Percentiles rank a stretch among this genome's conserved stretches.
Evolutionary conservation across 2,329 filamentous ascomycete genomes (phyloP).

Genomic region (Dendrostoma leiphaemia): DNA sequence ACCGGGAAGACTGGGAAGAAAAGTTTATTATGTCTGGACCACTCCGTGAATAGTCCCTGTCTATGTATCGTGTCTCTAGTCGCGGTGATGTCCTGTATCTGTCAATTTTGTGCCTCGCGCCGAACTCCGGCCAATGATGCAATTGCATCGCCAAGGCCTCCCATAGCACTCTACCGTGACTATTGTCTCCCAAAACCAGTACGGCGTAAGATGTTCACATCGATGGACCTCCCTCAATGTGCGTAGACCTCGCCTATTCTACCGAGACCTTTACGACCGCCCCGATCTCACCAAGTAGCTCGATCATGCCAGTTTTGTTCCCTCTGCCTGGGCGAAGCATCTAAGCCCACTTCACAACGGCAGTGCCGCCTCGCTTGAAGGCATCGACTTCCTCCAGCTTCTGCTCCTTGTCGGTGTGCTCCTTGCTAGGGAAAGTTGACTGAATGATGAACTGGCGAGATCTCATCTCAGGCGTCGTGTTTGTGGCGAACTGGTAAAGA

Average conservation of each 20-base stretch:
- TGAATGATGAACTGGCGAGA: slow-evolving; percentile 69
- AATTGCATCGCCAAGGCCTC: background rate
- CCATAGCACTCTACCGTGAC: too few relatives aligned
- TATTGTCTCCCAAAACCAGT: too few relatives aligned
- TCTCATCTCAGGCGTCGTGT: slow-evolving; percentile 57
- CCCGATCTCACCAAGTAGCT: background rate
- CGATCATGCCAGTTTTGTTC: background rate
- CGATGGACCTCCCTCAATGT: too few relatives aligned
- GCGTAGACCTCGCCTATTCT: too few relatives aligned
- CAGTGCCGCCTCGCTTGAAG: slow-evolving; percentile 65
- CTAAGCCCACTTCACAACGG: slow-evolving; percentile 59
- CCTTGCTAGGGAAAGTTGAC: slow-evolving; percentile 81
- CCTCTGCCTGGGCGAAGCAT: background rate
- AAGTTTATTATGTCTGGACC: background rate
- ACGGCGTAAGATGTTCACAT: too few relatives aligned
- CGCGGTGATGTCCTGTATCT: background rate
- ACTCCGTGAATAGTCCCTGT: background rate
- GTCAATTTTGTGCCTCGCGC: background rate
- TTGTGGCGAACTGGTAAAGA: slow-evolving; percentile 71
- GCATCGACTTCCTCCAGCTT: slow-evolving; percentile 60
- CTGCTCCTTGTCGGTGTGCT: slow-evolving; percentile 66
- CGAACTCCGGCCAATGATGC: background rate
- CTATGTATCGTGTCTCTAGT: background rate
- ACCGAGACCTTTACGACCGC: background rate
- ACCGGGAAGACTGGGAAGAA: background rate